These are phyloP conservation scores for Syzygium syzygioides DNA, from an alignment of 441 rosid genomes.

Conservation along the genomic window DNA sequence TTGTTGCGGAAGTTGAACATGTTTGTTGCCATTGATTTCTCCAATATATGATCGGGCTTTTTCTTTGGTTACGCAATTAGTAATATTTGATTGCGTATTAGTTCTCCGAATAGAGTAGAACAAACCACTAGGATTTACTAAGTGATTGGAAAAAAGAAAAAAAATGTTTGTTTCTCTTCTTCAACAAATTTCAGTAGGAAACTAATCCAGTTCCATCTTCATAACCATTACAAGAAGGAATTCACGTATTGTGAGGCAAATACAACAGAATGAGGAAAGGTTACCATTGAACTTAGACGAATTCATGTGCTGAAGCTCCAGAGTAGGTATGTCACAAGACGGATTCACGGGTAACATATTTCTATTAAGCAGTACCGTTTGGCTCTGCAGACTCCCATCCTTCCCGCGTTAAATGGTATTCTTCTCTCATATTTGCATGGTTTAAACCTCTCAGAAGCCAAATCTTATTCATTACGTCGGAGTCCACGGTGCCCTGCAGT, in stretches of 20 bases:
- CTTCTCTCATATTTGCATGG: conserved; percentile 43
- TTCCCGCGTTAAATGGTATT: conserved; percentile 53
- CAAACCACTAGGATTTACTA: not conserved
- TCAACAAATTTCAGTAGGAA: conserved; percentile 20
- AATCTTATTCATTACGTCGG: conserved; percentile 17
- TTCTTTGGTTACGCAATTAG: too few species aligned
- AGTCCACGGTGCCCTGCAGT: not conserved
- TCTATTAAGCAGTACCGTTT: too few species aligned
- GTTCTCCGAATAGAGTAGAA: not conserved
- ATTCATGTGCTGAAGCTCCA: not conserved
- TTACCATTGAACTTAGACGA: not conserved
- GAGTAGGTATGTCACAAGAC: too few species aligned
- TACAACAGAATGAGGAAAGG: conserved; percentile 35
- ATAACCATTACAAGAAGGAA: conserved; percentile 49
- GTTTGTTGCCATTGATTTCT: not conserved
- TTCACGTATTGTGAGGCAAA: conserved; percentile 53
- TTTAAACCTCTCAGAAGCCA: conserved; percentile 18
- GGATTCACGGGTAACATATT: too few species aligned
- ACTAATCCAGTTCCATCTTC: conserved; percentile 18
- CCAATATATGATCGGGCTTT: not conserved
- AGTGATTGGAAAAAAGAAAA: not conserved
- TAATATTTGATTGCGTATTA: not conserved
- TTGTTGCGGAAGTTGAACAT: not conserved
- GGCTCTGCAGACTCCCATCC: too few species aligned
- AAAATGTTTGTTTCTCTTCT: conserved; percentile 11